phyloP scores from a whole-genome alignment of 371 early-diverging fungal species.

The Lichtheimia ornata region DNA sequence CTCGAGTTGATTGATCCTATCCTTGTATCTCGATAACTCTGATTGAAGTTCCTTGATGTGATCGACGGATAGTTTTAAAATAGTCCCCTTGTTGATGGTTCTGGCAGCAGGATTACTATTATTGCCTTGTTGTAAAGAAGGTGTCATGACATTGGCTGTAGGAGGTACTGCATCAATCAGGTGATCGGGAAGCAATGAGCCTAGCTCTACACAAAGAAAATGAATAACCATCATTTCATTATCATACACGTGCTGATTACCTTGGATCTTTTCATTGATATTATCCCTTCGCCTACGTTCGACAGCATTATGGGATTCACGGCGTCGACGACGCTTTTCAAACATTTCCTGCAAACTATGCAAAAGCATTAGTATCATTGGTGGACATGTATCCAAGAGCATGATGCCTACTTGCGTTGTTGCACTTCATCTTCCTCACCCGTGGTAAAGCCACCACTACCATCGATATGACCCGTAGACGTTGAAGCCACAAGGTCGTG shows the following conservation, averaged over 20 bases:
- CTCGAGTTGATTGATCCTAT: constrained; percentile 54
- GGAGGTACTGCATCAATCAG: constrained; percentile 46
- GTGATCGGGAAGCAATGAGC: constrained; percentile 80
- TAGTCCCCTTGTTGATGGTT: constrained; percentile 81
- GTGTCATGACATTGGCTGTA: constrained; percentile 33
- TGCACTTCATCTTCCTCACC: constrained; percentile 37
- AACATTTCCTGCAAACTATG: constrained; percentile 51
- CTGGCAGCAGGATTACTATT: constrained; percentile 24
- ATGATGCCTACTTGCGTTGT: constrained; percentile 39
- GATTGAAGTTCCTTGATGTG: constrained; percentile 48
- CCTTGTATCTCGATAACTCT: constrained; percentile 35
- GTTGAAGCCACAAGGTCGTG: constrained; percentile 43
- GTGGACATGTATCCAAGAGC: background rate
- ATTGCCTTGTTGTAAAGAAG: constrained; percentile 20
- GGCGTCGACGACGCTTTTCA: constrained; percentile 50
- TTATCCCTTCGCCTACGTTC: constrained; percentile 95
- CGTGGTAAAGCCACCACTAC: background rate
- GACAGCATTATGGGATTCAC: constrained; percentile 67
- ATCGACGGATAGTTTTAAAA: constrained; percentile 84
- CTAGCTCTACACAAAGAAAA: constrained; percentile 64
- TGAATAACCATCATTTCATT: background rate
- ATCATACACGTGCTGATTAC: constrained; percentile 16
- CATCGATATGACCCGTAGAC: constrained; percentile 43
- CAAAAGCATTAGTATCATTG: constrained; percentile 2
- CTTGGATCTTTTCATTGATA: constrained; percentile 96